These are phyloP conservation scores for Metschnikowia bowlesiae DNA, from an alignment of 805 yeast species.

Conservation along the genomic window DNA sequence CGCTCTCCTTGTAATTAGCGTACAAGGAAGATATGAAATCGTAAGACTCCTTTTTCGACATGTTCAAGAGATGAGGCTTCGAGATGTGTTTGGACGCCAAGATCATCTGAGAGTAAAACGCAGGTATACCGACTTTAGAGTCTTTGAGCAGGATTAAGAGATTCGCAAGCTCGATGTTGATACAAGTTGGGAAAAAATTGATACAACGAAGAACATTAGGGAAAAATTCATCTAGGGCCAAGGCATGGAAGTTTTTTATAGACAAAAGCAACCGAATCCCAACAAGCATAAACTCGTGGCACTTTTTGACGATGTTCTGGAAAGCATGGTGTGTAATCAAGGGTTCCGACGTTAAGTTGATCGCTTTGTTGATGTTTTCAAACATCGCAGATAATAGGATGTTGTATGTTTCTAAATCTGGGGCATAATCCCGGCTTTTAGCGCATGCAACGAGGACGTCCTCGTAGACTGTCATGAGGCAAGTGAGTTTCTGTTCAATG, in stretches of 20 bases:
- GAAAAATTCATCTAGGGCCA: constrained; percentile 30
- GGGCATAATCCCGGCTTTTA: constrained; percentile 36
- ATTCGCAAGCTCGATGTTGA: constrained; percentile 18
- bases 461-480: constrained; percentile 61
- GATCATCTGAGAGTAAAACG: constrained; percentile 36
- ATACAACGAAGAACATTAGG: constrained; percentile 33
- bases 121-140: constrained; percentile 19
- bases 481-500: constrained; percentile 57
- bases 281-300: constrained; percentile 40
- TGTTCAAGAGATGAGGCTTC: constrained; percentile 14
- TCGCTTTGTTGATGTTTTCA: constrained; percentile 39
- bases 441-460: constrained; percentile 43
- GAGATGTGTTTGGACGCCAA: constrained; percentile 24
- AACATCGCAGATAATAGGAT: constrained; percentile 46
- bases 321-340: constrained; percentile 44
- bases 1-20: constrained; percentile 27
- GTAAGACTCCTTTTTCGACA: constrained; percentile 19
- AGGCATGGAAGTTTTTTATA: constrained; percentile 36
- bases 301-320: constrained; percentile 42
- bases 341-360: constrained; percentile 37
- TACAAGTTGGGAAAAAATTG: constrained; percentile 24
- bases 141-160: constrained; percentile 27
- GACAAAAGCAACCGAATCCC: constrained; percentile 44
- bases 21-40: constrained; percentile 26
- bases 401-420: constrained; percentile 51